Evolutionary conservation across 768 basidiomycete genomes (phyloP), one percentile per base, ranked within the genome.

Genomic region (Sporobolomyces phaffii): DNA sequence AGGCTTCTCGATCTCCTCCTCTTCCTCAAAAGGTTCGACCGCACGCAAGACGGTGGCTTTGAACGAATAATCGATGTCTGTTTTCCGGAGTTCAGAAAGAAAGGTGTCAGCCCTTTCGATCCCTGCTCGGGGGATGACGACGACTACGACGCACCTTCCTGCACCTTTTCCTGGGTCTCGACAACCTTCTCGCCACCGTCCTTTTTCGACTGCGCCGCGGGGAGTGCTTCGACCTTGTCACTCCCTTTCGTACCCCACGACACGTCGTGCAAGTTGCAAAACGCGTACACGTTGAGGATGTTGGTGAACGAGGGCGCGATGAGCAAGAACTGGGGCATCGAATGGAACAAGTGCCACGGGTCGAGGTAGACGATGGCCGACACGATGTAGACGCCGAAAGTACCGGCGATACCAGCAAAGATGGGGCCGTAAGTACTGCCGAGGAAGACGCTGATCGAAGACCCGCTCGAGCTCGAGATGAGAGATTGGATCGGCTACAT

Each of bases 311-410:
- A 90, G 1, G 90, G 90, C 15, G 94, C 94, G 63, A 98, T 78
- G 74, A 86, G 86, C 54, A 94, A 80, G 76, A 93, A 94, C 76
- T 93, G 93, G 73, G 87, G 80, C 82, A 96, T 91, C 73, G 90
- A 91, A 29, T 90, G 89, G 78, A 93, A 86, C 86, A 98, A 88
- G 78, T 97, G 93, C 93, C 93, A 97, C 7, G 93, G 93, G 78
- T 97, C 93, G 68, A 90, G 47, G 63, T 73, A 74, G 10, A 75
- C 54, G 24, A 69, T 60, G 38, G 72, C 63, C 29, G 73, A 53
- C 24, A 75, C 5, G 51, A 75, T 70, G 68, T 73, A 76, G 71
- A 72, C 74, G 83, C 90, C 72, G 28, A 73, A 73, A 14, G 74
- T 72, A 40, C 74, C 73, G 24, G 73, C 62, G 40, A 75, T 65